Conservation (phyloP, 2,329 filamentous ascomycete genomes). For the Lasiodiplodia gonubiensis region DNA sequence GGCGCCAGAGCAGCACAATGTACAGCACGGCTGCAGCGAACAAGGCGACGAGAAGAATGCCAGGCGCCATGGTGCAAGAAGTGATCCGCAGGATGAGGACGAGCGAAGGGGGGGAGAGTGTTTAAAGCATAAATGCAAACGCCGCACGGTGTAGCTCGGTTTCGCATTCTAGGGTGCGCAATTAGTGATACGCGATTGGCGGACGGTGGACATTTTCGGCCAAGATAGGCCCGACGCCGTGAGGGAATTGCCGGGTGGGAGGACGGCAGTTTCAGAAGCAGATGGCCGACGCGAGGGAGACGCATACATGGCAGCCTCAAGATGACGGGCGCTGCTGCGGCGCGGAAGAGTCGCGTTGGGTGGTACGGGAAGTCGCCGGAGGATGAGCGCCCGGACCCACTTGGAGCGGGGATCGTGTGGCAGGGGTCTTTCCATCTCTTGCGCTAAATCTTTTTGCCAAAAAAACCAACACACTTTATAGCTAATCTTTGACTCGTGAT, state of each 20-base stretch:
- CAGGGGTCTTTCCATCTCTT: neutral
- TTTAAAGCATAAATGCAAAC: neutral
- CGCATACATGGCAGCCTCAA: neutral
- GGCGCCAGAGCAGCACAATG: neutral
- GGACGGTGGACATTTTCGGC: no score
- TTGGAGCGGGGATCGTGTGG: neutral
- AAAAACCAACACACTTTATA: neutral
- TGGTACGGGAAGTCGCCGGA: neutral
- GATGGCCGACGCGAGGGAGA: neutral
- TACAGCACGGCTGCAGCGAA: neutral
- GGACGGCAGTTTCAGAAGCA: neutral
- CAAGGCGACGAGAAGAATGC: neutral
- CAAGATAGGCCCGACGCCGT: neutral
- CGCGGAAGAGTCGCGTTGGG: neutral
- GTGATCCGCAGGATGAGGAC: neutral
- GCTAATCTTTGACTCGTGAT: neutral
- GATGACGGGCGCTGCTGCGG: neutral
- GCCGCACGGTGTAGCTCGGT: slow-evolving; percentile 15
- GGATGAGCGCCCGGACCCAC: neutral
- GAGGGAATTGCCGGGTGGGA: neutral
- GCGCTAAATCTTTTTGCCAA: neutral
- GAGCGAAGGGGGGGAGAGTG: neutral
- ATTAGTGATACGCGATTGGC: neutral
- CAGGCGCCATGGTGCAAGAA: neutral
- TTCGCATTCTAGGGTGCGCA: slow-evolving; percentile 7